These are phyloP conservation scores for Streptanthus diversifolius DNA, from an alignment of 345 rosid species.

Conservation along the genomic window DNA sequence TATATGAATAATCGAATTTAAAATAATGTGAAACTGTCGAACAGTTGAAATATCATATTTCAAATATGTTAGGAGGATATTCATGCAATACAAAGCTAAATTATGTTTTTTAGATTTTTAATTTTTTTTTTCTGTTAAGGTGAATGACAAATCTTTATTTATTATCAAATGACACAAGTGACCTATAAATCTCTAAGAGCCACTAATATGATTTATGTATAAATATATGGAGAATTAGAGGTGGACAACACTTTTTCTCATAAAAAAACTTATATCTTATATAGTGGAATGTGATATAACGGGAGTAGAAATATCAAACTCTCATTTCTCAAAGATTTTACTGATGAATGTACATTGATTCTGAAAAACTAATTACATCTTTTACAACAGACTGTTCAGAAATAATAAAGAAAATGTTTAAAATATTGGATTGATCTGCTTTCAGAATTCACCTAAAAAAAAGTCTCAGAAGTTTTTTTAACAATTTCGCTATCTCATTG, in stretches of 20 bases:
- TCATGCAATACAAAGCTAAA: not conserved
- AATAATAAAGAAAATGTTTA: too few relatives aligned
- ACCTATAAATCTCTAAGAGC: not conserved
- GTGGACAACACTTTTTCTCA: not conserved
- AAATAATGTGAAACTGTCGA: not conserved
- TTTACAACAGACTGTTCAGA: too few relatives aligned
- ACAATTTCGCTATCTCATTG: too few relatives aligned
- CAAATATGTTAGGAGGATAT: not conserved
- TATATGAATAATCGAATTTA: not conserved
- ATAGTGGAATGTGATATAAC: not conserved
- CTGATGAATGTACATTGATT: not conserved
- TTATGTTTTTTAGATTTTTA: not conserved
- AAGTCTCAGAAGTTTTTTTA: too few relatives aligned
- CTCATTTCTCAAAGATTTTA: not conserved
- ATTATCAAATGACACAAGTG: not conserved
- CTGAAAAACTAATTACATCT: not conserved
- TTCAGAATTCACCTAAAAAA: too few relatives aligned
- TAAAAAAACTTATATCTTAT: not conserved
- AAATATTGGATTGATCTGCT: too few relatives aligned
- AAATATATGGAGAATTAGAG: not conserved
- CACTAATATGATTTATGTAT: not conserved
- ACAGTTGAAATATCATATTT: not conserved
- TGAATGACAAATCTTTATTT: not conserved
- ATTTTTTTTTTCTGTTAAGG: not conserved
- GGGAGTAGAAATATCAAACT: not conserved